A percentile compares a stretch with the other conserved stretches of the same genome.
phyloP scores from a whole-genome alignment of 2,329 filamentous ascomycete genomes.

The Penicillium hordei region DNA sequence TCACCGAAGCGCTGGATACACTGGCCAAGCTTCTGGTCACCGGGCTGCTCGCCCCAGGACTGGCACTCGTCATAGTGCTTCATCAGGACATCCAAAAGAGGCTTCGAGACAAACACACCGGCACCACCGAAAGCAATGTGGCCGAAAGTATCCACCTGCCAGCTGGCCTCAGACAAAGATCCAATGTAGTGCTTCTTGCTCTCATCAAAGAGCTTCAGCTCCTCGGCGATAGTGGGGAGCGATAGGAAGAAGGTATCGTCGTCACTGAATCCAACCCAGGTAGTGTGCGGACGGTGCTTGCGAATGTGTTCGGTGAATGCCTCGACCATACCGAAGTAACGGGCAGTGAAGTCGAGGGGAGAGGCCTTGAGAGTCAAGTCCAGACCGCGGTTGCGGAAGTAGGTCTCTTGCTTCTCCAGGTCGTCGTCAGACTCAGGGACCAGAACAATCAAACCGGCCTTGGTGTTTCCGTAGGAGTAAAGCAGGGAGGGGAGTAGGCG shows the following conservation, averaged over 20 bases:
- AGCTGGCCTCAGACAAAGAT: conserved; percentile 44
- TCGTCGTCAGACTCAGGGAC: conserved; percentile 44
- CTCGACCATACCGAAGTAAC: conserved; percentile 46
- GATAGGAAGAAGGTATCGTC: conserved; percentile 48
- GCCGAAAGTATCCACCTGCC: conserved; percentile 46
- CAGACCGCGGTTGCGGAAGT: conserved; percentile 44
- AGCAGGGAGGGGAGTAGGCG: conserved; percentile 42
- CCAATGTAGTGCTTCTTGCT: conserved; percentile 47
- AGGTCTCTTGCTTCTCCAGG: conserved; percentile 40
- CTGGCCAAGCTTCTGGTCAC: conserved; percentile 47
- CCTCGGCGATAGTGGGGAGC: conserved; percentile 39
- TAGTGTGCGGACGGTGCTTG: conserved; percentile 41
- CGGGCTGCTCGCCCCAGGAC: conserved; percentile 44
- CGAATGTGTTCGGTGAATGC: conserved; percentile 42
- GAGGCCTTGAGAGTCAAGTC: conserved; percentile 42
- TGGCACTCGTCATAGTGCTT: conserved; percentile 44
- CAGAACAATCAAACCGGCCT: conserved; percentile 43
- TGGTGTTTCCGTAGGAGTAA: conserved; percentile 45
- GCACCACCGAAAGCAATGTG: conserved; percentile 47
- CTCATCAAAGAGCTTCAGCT: conserved; percentile 41
- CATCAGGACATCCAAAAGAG: conserved; percentile 40
- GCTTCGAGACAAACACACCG: conserved; percentile 46
- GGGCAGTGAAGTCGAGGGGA: conserved; percentile 43
- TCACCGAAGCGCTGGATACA: conserved; percentile 44
- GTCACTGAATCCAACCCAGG: conserved; percentile 46